Evolutionary conservation across 306 rosid species (phyloP).

Genomic region (Malus orientalis): DNA sequence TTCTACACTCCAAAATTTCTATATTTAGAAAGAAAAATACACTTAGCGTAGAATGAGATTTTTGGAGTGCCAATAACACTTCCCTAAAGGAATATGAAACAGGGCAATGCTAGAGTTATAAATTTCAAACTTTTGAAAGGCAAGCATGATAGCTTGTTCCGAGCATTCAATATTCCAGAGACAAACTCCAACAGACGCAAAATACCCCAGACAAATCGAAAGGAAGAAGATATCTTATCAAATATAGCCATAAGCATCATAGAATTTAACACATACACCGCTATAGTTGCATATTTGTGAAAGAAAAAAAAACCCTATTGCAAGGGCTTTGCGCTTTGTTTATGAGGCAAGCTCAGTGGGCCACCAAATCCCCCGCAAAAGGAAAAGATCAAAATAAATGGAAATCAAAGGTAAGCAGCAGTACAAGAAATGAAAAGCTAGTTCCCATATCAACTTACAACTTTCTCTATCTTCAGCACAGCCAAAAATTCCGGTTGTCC

Average conservation of each 20-base stretch:
- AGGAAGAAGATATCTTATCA: neutral
- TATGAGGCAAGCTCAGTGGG: neutral
- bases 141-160: neutral
- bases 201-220: neutral
- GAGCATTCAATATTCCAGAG: neutral
- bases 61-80: too few species aligned
- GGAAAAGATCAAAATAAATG: neutral
- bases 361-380: neutral
- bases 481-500: constrained; percentile 92
- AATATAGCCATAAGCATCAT: neutral
- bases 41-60: too few species aligned
- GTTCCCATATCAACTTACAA: constrained; percentile 52
- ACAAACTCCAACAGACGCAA: neutral
- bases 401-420: neutral
- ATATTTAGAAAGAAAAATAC: too few species aligned
- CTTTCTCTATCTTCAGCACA: constrained; percentile 83
- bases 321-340: neutral
- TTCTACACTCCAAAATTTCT: too few species aligned
- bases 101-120: neutral
- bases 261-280: neutral
- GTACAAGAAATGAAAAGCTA: neutral
- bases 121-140: too few species aligned
- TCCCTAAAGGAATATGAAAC: neutral
- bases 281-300: neutral
- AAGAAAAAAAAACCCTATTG: neutral